Evolutionary conservation across 768 basidiomycete species (phyloP).

Genomic region (Kwoniella sp.): DNA sequence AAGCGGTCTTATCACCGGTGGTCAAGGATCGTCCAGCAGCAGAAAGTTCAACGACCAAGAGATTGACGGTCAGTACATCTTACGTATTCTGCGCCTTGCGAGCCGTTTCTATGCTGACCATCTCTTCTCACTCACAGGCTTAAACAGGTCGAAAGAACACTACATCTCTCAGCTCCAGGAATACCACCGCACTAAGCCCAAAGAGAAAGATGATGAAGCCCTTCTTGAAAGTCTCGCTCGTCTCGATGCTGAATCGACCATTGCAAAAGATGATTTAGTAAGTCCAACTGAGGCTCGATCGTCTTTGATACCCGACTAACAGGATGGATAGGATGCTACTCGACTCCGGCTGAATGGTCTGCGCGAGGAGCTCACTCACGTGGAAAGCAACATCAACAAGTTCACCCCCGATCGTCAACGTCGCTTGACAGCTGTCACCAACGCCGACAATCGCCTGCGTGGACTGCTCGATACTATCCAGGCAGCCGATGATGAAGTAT

Average conservation of each 20-base stretch:
- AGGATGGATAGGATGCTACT: conserved; percentile 66
- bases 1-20: conserved; percentile 95
- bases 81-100: not conserved
- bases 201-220: conserved; percentile 79
- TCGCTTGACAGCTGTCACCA: conserved; percentile 62
- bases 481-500: conserved; percentile 77
- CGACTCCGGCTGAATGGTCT: conserved; percentile 75
- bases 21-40: conserved; percentile 72
- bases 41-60: conserved; percentile 97
- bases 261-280: conserved; percentile 83
- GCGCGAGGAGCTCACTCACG: conserved; percentile 79
- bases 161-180: conserved; percentile 77
- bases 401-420: conserved; percentile 38
- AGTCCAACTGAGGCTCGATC: conserved; percentile 39
- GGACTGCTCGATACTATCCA: conserved; percentile 66
- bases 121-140: conserved; percentile 15
- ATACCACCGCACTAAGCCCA: conserved; percentile 78
- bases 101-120: not conserved
- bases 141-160: conserved; percentile 35
- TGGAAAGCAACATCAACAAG: conserved; percentile 54
- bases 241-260: conserved; percentile 72
- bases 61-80: conserved; percentile 67
- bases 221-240: conserved; percentile 75
- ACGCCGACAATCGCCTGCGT: conserved; percentile 64
- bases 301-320: not conserved